Percentiles rank a stretch among this genome's conserved stretches.
Conservation (phyloP, 805 yeast species). For the Schizosaccharomyces osmophilus region DNA sequence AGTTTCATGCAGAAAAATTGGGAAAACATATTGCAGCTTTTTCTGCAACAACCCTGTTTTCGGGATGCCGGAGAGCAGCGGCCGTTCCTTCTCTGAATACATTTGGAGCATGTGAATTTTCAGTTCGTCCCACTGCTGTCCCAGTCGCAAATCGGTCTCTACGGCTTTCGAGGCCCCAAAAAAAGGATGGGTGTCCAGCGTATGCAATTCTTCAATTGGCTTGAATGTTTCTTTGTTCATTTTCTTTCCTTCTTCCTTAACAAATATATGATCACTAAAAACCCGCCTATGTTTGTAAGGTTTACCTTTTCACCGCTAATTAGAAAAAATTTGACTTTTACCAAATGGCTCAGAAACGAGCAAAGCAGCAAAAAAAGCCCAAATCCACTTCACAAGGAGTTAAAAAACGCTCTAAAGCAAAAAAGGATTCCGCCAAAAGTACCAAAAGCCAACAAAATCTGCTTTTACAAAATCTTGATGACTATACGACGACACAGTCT, state of each 20-base stretch:
- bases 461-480: neutral
- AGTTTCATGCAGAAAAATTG: neutral
- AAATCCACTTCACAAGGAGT: neutral
- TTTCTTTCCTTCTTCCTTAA: neutral
- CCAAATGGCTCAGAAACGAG: neutral
- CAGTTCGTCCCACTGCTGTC: neutral
- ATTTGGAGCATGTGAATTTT: neutral
- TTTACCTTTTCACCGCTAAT: neutral
- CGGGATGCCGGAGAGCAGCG: neutral
- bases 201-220: neutral
- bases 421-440: neutral
- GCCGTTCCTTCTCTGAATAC: neutral
- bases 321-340: neutral
- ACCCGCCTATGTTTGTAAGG: neutral
- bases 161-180: neutral
- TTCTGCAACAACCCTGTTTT: neutral
- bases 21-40: neutral
- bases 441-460: neutral
- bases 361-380: neutral
- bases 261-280: neutral
- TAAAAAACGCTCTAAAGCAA: neutral
- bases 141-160: neutral
- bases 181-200: neutral
- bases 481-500: neutral
- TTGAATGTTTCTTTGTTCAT: neutral